A percentile compares a stretch with the other conserved stretches of the same genome.
Conservation (phyloP, 1,284 basidiomycete genomes). For the Tilletia caries region DNA sequence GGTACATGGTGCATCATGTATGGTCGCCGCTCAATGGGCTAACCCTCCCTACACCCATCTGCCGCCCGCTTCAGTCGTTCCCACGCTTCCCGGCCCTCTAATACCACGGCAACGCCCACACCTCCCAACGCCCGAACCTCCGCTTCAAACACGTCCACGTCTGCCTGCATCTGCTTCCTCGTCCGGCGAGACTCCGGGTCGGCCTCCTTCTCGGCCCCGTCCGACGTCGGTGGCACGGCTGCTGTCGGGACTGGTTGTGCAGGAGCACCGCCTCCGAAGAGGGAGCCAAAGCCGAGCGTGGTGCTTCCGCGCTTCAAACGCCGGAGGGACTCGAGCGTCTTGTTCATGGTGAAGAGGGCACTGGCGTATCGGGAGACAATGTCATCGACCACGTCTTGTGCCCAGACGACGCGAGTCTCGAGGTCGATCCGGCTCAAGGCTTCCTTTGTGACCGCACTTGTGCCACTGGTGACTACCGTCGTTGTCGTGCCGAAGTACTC, state of each 20-base stretch:
- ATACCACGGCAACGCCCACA: not conserved
- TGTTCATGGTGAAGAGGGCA: conserved; percentile 40
- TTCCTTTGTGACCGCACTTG: not conserved
- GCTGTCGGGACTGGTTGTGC: not conserved
- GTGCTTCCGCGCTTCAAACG: conserved; percentile 37
- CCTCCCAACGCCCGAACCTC: not conserved
- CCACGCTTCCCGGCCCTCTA: not conserved
- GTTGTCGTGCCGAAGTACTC: conserved; percentile 11
- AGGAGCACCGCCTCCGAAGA: not conserved
- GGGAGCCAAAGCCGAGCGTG: conserved; percentile 10
- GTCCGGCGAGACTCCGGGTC: conserved; percentile 1
- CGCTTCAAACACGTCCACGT: not conserved
- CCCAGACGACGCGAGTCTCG: conserved; percentile 22
- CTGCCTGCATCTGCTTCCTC: conserved; percentile 12
- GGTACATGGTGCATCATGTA: too few relatives aligned
- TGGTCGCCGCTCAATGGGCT: too few relatives aligned
- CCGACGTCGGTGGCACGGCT: not conserved
- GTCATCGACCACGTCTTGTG: conserved; percentile 22
- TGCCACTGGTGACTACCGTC: not conserved
- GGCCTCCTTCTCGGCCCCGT: not conserved
- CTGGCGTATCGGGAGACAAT: conserved; percentile 27
- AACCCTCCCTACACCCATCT: not conserved
- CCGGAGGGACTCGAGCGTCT: conserved; percentile 45
- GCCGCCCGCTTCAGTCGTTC: conserved; percentile 8
- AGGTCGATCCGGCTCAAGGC: conserved; percentile 22